Evolutionary conservation across 2,329 filamentous ascomycete genomes (phyloP), one percentile per base, ranked within the genome.

Genomic region (Botryotinia globosa): DNA sequence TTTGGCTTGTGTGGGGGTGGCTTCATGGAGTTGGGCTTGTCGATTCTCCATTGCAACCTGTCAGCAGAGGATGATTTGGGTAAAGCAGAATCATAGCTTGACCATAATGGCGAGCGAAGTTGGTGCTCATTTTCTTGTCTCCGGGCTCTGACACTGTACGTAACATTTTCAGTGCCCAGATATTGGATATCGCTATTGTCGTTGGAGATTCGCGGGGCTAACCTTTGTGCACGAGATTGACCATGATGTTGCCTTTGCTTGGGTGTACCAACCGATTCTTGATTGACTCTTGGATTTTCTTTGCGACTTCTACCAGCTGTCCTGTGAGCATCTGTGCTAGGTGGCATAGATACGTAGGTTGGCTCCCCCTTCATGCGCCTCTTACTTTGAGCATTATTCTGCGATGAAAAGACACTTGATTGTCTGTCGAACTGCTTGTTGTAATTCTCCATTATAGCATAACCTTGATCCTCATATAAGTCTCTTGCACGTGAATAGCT

Each of bases 61-160:
- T 25, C 7, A 20, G 6, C 7, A 67, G 65, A 20, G 1, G 10
- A 20, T n/a, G 67, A 20, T 56, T 59, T 45, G 32, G n/a, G 14
- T 22, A 34, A 2, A n/a, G 16, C 7, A 44, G 2, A 67, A 32
- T 67, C 48, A 56, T 32, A 37, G n/a, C 20, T 32, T n/a, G 34
- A 5, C 65, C 65, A 67, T 25, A 56, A 12, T 16, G 65, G 65
- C 18, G 65, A 56, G 65, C 48, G 25, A 67, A 67, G 65, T 12
- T 56, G 25, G 6, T 20, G n/a, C 34, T 42, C n/a, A 1, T 67
- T 37, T 32, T 37, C 54, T 20, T 67, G 34, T 7, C n/a, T 67
- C 37, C 16, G 65, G 22, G 6, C 42, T 42, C 18, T 56, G 48
- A 12, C 37, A 67, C 48, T 56, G 25, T 37, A 32, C 5, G 22